phyloP scores from a whole-genome alignment of 1,284 basidiomycete genomes.

The Ceratobasidium sp. region DNA sequence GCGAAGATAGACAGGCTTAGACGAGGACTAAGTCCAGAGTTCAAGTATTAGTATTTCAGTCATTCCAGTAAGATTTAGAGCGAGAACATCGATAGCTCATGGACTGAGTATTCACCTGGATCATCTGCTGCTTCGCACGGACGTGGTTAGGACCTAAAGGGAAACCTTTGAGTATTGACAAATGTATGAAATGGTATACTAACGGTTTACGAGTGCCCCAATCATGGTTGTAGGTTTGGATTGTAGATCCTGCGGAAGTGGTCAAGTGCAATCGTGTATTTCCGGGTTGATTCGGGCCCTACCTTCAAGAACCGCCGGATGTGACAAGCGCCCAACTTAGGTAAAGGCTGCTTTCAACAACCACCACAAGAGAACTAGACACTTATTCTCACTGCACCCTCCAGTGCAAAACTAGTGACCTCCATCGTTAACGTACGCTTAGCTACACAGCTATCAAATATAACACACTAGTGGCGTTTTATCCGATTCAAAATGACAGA shows the following conservation, averaged over 20 bases:
- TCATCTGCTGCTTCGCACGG: slow-evolving; percentile 71
- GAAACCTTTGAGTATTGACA: slow-evolving; percentile 44
- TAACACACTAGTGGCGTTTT: no score
- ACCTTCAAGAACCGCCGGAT: slow-evolving; percentile 17
- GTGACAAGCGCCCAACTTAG: neutral
- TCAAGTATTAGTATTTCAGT: neutral
- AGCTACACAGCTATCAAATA: no score
- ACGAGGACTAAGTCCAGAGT: slow-evolving; percentile 56
- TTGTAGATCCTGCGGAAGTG: slow-evolving; percentile 29
- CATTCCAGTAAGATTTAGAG: neutral
- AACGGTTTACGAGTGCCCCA: slow-evolving; percentile 51
- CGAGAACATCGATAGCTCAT: slow-evolving; percentile 5
- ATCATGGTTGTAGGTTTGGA: slow-evolving; percentile 42
- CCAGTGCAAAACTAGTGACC: neutral
- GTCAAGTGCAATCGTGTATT: slow-evolving; percentile 38
- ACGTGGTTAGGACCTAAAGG: slow-evolving; percentile 73
- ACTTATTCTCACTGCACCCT: neutral
- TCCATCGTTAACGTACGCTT: no score
- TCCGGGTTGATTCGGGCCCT: slow-evolving; percentile 42
- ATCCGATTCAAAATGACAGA: slow-evolving; percentile 38
- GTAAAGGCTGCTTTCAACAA: neutral
- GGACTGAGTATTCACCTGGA: slow-evolving; percentile 68
- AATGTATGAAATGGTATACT: slow-evolving; percentile 54
- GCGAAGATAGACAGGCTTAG: slow-evolving; percentile 65
- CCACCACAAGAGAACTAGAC: no score